phyloP scores from a whole-genome alignment of 176 grass and related monocot species.

The Bromus sterilis region DNA sequence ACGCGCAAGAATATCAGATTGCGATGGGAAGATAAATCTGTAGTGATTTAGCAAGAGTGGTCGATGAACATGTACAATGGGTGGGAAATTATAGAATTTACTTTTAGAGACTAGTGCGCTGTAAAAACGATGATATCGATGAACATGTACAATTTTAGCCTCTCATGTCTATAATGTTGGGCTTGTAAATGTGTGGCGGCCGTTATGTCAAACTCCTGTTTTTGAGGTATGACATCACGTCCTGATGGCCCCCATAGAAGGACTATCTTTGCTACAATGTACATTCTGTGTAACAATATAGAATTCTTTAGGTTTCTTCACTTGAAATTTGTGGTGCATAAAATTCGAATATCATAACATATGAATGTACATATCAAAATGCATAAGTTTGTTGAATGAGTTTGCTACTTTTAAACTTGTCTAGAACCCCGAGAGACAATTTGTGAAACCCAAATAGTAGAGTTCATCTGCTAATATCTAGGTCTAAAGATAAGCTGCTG shows the following conservation, averaged over 20 bases:
- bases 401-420: not conserved
- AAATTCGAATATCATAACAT: not conserved
- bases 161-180: not conserved
- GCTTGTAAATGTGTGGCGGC: not conserved
- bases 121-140: not conserved
- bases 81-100: not conserved
- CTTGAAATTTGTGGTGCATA: not conserved
- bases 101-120: not conserved
- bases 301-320: not conserved
- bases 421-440: not conserved
- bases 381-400: not conserved
- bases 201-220: not conserved
- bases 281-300: not conserved
- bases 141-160: not conserved
- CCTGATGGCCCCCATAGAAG: not conserved
- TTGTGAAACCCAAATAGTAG: not conserved
- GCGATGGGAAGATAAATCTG: not conserved
- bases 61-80: too few relatives aligned
- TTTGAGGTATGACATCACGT: not conserved
- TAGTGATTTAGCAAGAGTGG: not conserved
- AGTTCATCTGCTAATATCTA: not conserved
- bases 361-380: not conserved
- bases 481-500: not conserved
- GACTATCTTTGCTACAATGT: not conserved
- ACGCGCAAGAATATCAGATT: not conserved